phyloP scores from a whole-genome alignment of 2,329 filamentous ascomycete genomes.

The Phialocephala subalpina region DNA sequence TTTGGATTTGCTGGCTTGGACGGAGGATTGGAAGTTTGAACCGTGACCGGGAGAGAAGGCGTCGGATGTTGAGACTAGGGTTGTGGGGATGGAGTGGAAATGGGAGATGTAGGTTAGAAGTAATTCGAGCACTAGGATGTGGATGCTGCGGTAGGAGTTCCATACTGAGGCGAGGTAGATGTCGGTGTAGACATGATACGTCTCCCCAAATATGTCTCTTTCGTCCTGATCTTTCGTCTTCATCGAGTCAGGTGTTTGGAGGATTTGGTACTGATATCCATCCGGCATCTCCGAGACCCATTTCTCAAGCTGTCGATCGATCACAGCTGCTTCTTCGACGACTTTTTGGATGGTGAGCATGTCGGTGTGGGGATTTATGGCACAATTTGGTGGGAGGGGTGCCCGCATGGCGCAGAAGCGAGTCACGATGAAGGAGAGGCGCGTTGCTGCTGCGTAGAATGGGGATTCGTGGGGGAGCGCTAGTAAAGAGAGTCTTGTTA shows the following conservation, averaged over 20 bases:
- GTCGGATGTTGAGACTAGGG: neutral
- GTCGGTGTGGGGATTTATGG: neutral
- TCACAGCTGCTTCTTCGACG: neutral
- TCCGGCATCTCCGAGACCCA: neutral
- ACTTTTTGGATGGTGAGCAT: neutral
- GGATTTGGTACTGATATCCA: neutral
- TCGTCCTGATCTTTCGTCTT: neutral
- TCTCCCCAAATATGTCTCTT: constrained; percentile 8
- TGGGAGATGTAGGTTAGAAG: neutral
- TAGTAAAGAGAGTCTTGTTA: neutral
- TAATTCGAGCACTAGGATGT: constrained; percentile 10
- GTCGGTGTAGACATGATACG: constrained; percentile 9
- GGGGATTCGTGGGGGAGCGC: constrained; percentile 1
- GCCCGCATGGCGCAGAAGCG: neutral
- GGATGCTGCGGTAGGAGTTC: constrained; percentile 7
- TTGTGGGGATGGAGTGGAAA: no score
- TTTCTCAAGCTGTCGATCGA: constrained; percentile 5
- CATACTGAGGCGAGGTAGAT: neutral
- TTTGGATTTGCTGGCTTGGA: neutral
- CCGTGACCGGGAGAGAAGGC: neutral
- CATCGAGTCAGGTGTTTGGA: neutral
- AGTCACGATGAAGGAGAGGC: neutral
- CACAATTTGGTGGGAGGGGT: neutral
- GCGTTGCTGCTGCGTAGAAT: neutral
- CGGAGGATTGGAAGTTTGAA: neutral